Base-by-base conservation (phyloP, 441 rosid species). In the Croton laevigatus region DNA sequence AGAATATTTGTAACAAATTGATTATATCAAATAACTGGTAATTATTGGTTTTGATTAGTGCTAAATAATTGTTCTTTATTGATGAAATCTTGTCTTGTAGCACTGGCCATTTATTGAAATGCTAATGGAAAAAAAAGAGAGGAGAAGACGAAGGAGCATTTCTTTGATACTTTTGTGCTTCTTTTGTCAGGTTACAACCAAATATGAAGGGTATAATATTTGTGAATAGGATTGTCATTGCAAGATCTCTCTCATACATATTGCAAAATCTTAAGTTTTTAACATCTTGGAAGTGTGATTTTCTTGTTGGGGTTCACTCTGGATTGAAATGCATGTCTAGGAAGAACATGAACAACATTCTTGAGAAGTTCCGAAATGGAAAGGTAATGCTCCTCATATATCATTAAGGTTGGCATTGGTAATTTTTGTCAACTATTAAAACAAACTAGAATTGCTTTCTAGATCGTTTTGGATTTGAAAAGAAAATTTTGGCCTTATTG, bases 191-290 rank as follows among this genome's bases (percentile, higher is more conserved):
- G 88, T 79, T 85, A 67, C 97, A 84, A 75, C 86, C 88, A 70
- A 78, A 90, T 78, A 85, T 86, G 90, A 95, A 95, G 81, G 88
- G 97, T 78, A 88, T 95, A 85, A 73, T 92, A 71, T 95, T 95
- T 82, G 99, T 95, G 72, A 91, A 89, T 82, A 91, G 99, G 86
- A 89, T 95, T 74, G 82, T 89, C 68, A 88, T 83, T 76, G 99
- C 99, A 13, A 89, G 94, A 83, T 80, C 93, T 62, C 76, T 95
- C 80, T 79, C 98, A 68, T 81, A 70, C 80, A 71, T 95, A 73
- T 84, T 95, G 57, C 91, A 89, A 79, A 89, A 83, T 37, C 82
- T 89, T 59, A 78, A 79, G 76, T 70, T 87, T 70, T 86, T 95
- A 70, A 68, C 75, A 60, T 87, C 85, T 77, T 95, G 98, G 99